Conservation (phyloP, 139 green algal species). For the Tetradesmus lagerheimii region DNA sequence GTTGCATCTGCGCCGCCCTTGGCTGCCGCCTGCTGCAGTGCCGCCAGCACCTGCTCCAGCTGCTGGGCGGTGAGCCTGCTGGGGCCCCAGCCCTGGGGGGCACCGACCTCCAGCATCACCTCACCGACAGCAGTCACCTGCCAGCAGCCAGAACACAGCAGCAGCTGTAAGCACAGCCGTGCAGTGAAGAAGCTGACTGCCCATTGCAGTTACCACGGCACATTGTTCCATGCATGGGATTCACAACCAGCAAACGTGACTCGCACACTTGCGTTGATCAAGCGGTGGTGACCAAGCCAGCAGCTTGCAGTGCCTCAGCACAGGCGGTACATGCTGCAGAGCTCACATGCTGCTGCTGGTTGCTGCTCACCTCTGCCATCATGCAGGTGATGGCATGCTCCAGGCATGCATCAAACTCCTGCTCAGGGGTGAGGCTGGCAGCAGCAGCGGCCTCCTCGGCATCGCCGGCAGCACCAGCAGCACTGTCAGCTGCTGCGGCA, state of each 20-base stretch:
- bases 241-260: too few species aligned
- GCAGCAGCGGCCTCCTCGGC: not conserved
- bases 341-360: not conserved
- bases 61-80: slow-evolving; percentile 57
- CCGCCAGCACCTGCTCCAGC: slow-evolving; percentile 64
- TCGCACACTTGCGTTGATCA: too few species aligned
- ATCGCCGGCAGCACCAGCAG: not conserved
- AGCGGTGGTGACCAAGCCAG: too few species aligned
- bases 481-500: not conserved
- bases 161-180: not conserved
- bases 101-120: slow-evolving; percentile 78
- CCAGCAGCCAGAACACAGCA: not conserved
- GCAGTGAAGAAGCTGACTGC: not conserved
- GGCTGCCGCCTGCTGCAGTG: slow-evolving; percentile 42
- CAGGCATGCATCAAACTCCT: slow-evolving; percentile 74
- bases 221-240: too few species aligned
- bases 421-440: slow-evolving; percentile 52
- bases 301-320: not conserved
- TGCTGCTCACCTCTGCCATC: slow-evolving; percentile 60
- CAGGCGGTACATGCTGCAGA: not conserved
- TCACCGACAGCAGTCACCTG: slow-evolving; percentile 81
- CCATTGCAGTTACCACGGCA: too few species aligned
- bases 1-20: slow-evolving; percentile 53
- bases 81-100: slow-evolving; percentile 73
- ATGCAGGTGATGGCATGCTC: slow-evolving; percentile 72